Percentiles rank a stretch among this genome's conserved stretches.
These are phyloP conservation scores for Apiospora arundinis DNA, from an alignment of 2,329 filamentous ascomycete species.

Conservation along the genomic window DNA sequence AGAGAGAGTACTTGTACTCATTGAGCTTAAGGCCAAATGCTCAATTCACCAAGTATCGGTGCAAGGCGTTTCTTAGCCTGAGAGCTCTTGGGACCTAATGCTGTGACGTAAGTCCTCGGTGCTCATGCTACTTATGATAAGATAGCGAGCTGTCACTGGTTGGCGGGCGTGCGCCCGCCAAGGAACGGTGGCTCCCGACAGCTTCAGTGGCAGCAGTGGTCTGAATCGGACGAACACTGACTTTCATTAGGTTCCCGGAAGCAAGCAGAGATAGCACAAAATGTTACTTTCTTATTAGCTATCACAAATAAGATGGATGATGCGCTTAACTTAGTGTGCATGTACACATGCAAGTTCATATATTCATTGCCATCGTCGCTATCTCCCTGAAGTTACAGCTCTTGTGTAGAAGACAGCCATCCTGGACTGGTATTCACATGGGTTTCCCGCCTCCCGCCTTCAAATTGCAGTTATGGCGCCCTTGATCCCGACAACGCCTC, in stretches of 20 bases:
- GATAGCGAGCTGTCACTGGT: conserved; percentile 4
- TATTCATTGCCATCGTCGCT: no score
- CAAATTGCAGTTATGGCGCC: neutral
- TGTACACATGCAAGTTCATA: no score
- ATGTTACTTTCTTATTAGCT: neutral
- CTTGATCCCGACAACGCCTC: neutral
- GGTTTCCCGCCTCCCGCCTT: no score
- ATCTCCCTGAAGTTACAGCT: no score
- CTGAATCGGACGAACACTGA: neutral
- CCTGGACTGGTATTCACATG: no score
- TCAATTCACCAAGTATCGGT: neutral
- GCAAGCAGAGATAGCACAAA: neutral
- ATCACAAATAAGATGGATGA: neutral
- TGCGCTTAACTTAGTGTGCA: neutral
- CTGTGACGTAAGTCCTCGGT: conserved; percentile 7
- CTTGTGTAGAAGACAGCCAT: no score
- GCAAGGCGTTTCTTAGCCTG: neutral
- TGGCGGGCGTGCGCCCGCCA: neutral
- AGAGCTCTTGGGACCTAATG: neutral
- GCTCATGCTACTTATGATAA: conserved; percentile 16
- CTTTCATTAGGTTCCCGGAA: neutral
- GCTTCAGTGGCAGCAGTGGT: neutral
- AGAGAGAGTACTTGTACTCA: neutral
- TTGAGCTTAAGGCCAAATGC: neutral
- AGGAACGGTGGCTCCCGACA: neutral